Evolutionary conservation across 2,329 filamentous ascomycete species (phyloP).

Genomic region (Cercospora zeina): DNA sequence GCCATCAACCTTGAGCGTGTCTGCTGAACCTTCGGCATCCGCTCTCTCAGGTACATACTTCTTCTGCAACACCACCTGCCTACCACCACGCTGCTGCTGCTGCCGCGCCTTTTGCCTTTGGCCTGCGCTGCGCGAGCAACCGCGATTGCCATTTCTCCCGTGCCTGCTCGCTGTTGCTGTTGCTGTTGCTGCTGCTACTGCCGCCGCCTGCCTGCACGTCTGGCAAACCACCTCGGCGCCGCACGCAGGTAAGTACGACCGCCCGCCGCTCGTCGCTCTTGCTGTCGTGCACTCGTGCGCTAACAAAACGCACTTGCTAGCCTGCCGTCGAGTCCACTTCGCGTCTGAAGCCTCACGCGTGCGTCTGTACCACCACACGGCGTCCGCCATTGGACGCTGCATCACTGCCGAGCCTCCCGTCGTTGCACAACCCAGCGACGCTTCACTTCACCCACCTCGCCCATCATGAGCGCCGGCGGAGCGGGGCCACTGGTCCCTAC

Average conservation of each 20-base stretch:
- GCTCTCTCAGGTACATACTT: constrained; percentile 29
- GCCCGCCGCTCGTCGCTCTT: background rate
- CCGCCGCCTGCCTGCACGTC: background rate
- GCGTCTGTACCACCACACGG: background rate
- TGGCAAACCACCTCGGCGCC: constrained; percentile 10
- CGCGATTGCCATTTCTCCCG: constrained; percentile 9
- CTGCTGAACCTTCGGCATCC: constrained; percentile 27
- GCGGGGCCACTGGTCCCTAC: constrained; percentile 44
- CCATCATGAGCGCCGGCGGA: constrained; percentile 41
- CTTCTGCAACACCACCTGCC: constrained; percentile 21
- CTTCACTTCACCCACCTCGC: background rate
- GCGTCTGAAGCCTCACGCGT: background rate
- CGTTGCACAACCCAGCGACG: background rate
- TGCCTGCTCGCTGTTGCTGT: background rate
- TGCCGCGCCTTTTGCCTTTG: constrained; percentile 9
- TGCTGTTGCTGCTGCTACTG: background rate
- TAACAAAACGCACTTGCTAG: constrained; percentile 15
- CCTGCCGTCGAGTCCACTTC: constrained; percentile 9
- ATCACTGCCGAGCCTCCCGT: background rate
- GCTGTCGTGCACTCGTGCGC: constrained; percentile 5
- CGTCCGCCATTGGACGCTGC: background rate
- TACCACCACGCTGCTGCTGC: background rate
- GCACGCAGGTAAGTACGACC: background rate
- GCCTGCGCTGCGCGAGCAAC: constrained; percentile 21
- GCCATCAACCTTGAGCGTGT: constrained; percentile 34